Evolutionary conservation across 768 basidiomycete genomes (phyloP), one percentile per base, ranked within the genome.

Genomic region (Lyophyllum atratum): DNA sequence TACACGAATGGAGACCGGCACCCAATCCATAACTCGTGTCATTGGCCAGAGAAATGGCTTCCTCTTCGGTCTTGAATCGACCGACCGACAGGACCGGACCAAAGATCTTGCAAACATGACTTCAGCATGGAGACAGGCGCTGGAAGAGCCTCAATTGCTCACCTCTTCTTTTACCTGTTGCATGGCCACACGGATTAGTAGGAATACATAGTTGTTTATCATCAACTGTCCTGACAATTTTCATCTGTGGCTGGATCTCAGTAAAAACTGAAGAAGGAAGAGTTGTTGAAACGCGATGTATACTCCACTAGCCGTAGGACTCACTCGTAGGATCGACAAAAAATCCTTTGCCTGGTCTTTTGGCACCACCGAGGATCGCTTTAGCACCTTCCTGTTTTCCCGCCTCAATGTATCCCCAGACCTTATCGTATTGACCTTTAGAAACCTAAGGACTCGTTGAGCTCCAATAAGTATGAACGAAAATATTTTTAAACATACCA

Each of bases 21-120:
- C 93, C 95, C 33, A 98, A 82, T 33, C 96, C 96, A 70, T 96
- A 98, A 48, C 78, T 83, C 6, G 94, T 93, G 67, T 90, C 85
- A 72, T 98, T 98, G 31, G 95, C 95, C 15, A 93, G 73, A 40
- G 76, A 67, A 62, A 98, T 85, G 3, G 86, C 94, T 68, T 97
- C 93, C 56, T 90, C 88, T 71, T 97, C 95, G 7, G 89, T 88
- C 62, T 82, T 84, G 76, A 98, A 98, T 62, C 78, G 85, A 42
- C 87, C 88, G 42, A 98, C 83, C 24, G 85, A 81, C 39, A 95
- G 82, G 2, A 98, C 95, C 25, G 96, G 96, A 9, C 96, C 96
- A 70, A 98, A 98, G 63, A 97, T 97, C 87, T 95, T 57, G 15
- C 55, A 26, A 52, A 45, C 21, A 51, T 49, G 22, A 51, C 48